Evolutionary conservation across 2,329 filamentous ascomycete genomes (phyloP), one percentile per base, ranked within the genome.

Genomic region (Phoma herbarum): DNA sequence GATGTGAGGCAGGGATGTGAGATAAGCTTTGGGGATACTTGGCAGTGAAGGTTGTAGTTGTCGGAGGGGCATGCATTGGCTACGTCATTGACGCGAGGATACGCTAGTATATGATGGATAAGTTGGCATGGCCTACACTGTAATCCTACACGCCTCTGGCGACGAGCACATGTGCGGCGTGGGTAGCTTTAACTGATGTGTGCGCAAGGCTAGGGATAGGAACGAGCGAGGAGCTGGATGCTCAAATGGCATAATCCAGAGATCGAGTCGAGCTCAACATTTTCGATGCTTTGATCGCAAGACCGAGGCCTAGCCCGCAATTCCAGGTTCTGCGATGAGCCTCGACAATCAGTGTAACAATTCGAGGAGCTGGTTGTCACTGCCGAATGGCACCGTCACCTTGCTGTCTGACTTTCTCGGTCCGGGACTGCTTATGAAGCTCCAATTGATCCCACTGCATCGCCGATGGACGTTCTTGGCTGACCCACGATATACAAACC

Each of bases 11-110:
- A 43, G 46, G 22, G 46, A 20, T 47, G 29, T 14, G 16, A 29
- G 33, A 52, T 29, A 60, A 60, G 57, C 57, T 56, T 56, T 56
- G 22, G 23, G 20, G 42, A 45, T 56, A 56, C 57, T 60, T 56
- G 57, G 57, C 57, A 37, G 33, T 33, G 26, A 23, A 31, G 31
- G 14, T 28, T 14, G 57, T 42, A 18, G 33, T 42, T 31, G 25
- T n/a, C 20, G 52, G 44, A 54, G 52, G 35, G 50, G 50, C 43
- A 33, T 37, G 31, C 16, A 45, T 31, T 16, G 22, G 43, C 52
- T 54, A 54, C 52, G 52, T 54, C 52, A 54, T 54, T 48, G 52
- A 48, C 31, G 16, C 22, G 18, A 25, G 26, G 52, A 18, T 25
- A 20, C 44, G 26, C 52, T 48, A 42, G 18, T n/a, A 53, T 41